phyloP scores from a whole-genome alignment of 306 rosid genomes.

The Alnus glutinosa region DNA sequence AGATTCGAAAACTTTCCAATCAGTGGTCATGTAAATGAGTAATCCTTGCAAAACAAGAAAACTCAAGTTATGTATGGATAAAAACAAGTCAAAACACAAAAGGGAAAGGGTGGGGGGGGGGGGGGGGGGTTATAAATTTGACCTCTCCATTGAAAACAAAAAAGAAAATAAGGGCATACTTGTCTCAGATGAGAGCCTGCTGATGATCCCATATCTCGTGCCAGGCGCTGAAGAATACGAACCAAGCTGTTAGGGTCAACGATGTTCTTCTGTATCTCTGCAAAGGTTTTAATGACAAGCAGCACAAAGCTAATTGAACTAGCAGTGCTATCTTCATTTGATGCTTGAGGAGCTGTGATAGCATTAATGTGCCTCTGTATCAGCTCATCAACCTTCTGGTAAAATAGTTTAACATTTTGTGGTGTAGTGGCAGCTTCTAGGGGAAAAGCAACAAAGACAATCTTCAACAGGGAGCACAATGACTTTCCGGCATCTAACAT shows the following conservation, averaged over 20 bases:
- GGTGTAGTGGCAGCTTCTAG: constrained; percentile 78
- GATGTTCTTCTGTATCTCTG: constrained; percentile 89
- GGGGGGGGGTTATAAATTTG: neutral
- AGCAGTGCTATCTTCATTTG: constrained; percentile 75
- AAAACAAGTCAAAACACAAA: constrained; percentile 3
- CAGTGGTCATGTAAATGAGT: neutral
- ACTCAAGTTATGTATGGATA: too few species aligned
- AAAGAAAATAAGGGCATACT: constrained; percentile 45
- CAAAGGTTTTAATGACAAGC: constrained; percentile 87
- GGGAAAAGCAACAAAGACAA: constrained; percentile 94
- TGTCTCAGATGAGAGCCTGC: constrained; percentile 81
- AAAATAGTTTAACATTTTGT: constrained; percentile 69
- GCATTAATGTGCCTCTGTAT: constrained; percentile 76
- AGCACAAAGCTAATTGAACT: constrained; percentile 80
- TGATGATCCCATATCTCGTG: constrained; percentile 92
- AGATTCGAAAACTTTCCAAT: neutral
- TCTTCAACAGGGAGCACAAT: constrained; percentile 88
- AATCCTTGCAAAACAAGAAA: too few species aligned
- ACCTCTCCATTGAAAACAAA: neutral
- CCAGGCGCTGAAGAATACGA: constrained; percentile 90
- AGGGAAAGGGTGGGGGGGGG: neutral
- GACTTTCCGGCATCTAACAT: constrained; percentile 94
- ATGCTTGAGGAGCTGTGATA: constrained; percentile 70
- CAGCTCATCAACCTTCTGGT: constrained; percentile 91
- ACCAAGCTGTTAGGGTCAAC: constrained; percentile 75